Base-by-base conservation (phyloP, 805 yeast genomes). In the Ogataea pignaliae region DNA sequence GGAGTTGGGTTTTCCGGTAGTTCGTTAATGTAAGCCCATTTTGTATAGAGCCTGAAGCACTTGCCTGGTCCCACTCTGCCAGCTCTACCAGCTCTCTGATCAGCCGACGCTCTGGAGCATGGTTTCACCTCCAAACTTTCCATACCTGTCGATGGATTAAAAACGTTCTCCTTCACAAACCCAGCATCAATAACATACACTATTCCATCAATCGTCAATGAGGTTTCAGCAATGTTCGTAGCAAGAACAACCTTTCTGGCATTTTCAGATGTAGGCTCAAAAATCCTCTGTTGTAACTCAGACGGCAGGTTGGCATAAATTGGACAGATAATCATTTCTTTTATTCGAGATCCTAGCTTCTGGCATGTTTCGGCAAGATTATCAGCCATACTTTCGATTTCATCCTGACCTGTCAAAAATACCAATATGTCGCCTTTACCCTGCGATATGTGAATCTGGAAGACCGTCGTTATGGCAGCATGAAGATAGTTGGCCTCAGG, bases 11-110 rank as follows among this genome's bases (percentile, higher is more conserved):
- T 83, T 2, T 77, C 70, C 10, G 84, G 83, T 60, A 93, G 69
- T 53, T 91, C 98, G 52, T 84, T 75, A 49, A 78, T 71, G 54
- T 78, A 93, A 0, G 93, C 81, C 76, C 85, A 75, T 59, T 88
- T 87, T 0, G 99, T 91, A 60, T 81, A 93, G 17, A 93, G 68
- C 33, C 99, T 64, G 57, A 85, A 93, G 65, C 98, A 93, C 60
- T 88, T 87, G 14, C 99, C 99, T 0, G 98, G 97, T 1, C 96
- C 90, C 8, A 95, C 89, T 70, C 99, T 83, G 35, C 99, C 99
- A 6, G 98, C 99, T 70, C 99, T 80, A 60, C 99, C 99, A 1
- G 97, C 90, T 57, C 99, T 73, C 66, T 93, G 99, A 56, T 88
- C 90, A 0, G 97, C 97, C 36, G 96, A 89, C 0, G 99, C 99